Evolutionary conservation across 208 protist genomes (phyloP).

Genomic region (Acanthamoeba healyi): DNA sequence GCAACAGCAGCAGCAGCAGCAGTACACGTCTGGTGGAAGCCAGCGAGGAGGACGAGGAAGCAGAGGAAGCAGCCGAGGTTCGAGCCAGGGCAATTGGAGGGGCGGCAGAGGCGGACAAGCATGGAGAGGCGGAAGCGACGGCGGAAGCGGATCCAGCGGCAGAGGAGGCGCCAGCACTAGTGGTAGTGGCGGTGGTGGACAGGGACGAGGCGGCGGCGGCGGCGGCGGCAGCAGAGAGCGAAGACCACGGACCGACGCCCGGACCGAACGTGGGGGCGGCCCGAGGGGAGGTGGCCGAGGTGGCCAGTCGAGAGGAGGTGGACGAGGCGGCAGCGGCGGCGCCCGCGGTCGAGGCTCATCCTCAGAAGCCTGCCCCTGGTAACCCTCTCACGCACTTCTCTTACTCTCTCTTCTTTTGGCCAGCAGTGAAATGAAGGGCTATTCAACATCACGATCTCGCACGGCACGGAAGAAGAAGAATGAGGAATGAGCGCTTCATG

Average conservation of each 20-base stretch:
- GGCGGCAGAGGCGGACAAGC: background rate
- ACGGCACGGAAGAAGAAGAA: no score
- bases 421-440: background rate
- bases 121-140: no score
- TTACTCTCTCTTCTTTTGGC: no score
- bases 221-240: background rate
- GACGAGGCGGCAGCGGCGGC: background rate
- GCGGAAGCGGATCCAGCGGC: background rate
- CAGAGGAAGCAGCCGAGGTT: no score
- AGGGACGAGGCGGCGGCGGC: background rate
- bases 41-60: background rate
- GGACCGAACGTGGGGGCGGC: background rate
- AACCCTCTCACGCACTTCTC: background rate
- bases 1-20: background rate
- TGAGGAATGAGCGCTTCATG: conserved; percentile 65
- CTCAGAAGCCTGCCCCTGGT: background rate
- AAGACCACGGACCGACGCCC: background rate
- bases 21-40: no score
- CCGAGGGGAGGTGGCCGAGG: background rate
- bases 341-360: background rate
- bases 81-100: background rate
- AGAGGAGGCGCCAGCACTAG: no score
- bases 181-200: no score
- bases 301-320: background rate
- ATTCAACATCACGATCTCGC: no score